Base-by-base conservation (phyloP, 164 flowering plant species). In the Liquidambar formosana region DNA sequence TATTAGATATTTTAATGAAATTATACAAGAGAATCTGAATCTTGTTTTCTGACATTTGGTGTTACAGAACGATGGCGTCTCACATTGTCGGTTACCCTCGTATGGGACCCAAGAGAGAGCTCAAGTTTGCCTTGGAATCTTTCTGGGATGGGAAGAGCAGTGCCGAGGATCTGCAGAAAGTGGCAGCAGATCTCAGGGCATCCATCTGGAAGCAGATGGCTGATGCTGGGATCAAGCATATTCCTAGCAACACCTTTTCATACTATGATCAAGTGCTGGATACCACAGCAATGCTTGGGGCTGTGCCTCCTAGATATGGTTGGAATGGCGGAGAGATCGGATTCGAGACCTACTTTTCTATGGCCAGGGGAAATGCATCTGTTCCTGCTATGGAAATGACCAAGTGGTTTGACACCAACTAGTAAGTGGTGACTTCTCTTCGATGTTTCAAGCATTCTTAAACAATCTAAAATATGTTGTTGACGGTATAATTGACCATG, bases 351-450 rank as follows among this genome's bases (percentile, higher is more conserved):
- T 88, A 82, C 78, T 90, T 90, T 80, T 87, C 93, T 63, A 87
- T 88, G 93, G 96, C 92, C 56, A 82, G 96, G 69, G 96, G 96
- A 47, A 88, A 88, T 78, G 89, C 91, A 48, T 57, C 88, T 43
- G 78, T 90, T 0, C 93, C 92, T 59, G 96, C 96, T 69, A 88
- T 88, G 93, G 96, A 90, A 73, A 88, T 90, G 92, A 90, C 96
- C 72, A 90, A 90, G 82, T 90, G 93, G 92, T 90, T 90, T 27
- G 93, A 90, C 77, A 90, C 96, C 77, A 90, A 88, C 82, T 88
- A 90, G 93, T 88, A 78, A 88, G 91, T 84, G 46, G 14, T 56
- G 45, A 14, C 26, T 41, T 52, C 28, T 15, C 10, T 16, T 53
- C 47, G 2, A 13, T 23, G n/a, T 19, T 9, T 14, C 9, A 14